Evolutionary conservation across 148 eudicot species (phyloP).

Genomic region (Chenopodium suecicum): DNA sequence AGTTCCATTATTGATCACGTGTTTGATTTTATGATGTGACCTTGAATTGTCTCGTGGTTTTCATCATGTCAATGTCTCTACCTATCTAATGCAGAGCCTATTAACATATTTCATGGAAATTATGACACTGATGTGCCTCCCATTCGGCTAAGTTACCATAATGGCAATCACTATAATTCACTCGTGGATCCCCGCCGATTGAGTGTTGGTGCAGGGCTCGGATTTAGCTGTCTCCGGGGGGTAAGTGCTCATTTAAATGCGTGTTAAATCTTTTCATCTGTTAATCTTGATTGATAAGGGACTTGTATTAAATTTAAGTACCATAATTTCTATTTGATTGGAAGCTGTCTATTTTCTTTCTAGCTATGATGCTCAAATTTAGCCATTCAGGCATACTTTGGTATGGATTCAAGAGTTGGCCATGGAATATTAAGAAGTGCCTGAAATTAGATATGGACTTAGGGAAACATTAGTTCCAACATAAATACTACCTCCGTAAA

Average conservation of each 20-base stretch:
- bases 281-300: background rate
- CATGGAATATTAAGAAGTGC: background rate
- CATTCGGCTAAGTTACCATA: conserved; percentile 82
- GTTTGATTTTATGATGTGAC: conserved; percentile 2
- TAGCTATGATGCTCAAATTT: too few relatives aligned
- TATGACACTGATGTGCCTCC: conserved; percentile 88
- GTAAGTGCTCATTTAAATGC: conserved; percentile 42
- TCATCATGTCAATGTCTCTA: background rate
- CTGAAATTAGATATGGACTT: background rate
- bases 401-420: background rate
- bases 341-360: background rate
- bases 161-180: conserved; percentile 96
- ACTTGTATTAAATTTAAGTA: background rate
- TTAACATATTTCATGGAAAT: conserved; percentile 90
- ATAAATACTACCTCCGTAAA: too few relatives aligned
- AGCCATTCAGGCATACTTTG: background rate
- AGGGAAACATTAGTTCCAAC: background rate
- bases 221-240: conserved; percentile 86
- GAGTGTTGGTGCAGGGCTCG: conserved; percentile 93
- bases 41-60: conserved; percentile 7
- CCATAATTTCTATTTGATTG: background rate
- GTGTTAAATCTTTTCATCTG: background rate
- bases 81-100: conserved; percentile 61
- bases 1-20: background rate
- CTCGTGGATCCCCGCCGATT: conserved; percentile 95